Evolutionary conservation across 352 stramenopile genomes (phyloP), one percentile per base, ranked within the genome.

Genomic region (Phytophthora podocarpi): DNA sequence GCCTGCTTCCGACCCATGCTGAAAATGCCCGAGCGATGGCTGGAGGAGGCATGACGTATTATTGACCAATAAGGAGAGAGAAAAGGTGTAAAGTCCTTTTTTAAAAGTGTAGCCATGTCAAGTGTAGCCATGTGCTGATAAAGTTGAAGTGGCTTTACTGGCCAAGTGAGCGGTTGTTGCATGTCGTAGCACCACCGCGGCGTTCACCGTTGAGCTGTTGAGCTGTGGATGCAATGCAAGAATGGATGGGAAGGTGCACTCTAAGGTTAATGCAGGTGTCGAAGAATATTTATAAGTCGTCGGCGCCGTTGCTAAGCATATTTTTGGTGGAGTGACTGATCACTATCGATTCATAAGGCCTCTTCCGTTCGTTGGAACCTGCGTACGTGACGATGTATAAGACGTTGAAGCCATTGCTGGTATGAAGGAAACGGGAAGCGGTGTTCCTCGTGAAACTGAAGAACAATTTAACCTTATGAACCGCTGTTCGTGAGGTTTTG

Each of bases 1-100:
- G 50, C 32, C 39, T 74, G 53, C 26, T 72, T 68, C 1, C 42
- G 51, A 20, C 61, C 62, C 62, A 71, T 71, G 39, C 10, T 52
- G 5, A 13, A 26, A 11, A 26, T 35, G 13, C 12, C 6, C 2
- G 2, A 46, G 23, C 37, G 47, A 61, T 62, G 62, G 56, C 49
- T 66, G 62, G 62, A 59, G 46, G 45, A 53, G 49, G n/a, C 26
- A 18, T 18, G 26, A 62, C 21, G 31, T 12, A 9, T 21, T 45
- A 52, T 42, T 34, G 24, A 39, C 50, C 50, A 59, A 37, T 59
- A 5, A 59, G 10, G 50, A 34, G 31, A 10, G 28, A 43, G 30
- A 15, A 27, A 16, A 40, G 15, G 4, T 35, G 37, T 45, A 36
- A 27, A 11, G n/a, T n/a, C n/a, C n/a, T n/a, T n/a, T n/a, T n/a